Evolutionary conservation across 257 asterid species (phyloP).

Genomic region (Mitragyna speciosa): DNA sequence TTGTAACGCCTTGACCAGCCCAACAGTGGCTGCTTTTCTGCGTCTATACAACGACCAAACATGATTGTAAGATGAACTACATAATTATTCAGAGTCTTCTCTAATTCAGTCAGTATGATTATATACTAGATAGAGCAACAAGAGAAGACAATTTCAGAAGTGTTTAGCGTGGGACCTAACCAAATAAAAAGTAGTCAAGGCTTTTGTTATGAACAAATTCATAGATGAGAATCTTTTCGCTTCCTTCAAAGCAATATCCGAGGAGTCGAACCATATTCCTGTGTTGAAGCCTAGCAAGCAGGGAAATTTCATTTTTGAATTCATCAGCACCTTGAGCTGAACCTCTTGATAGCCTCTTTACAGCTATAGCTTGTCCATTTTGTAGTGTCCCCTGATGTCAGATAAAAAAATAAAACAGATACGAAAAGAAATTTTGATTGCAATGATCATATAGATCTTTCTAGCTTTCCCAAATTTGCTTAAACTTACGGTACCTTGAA

Average conservation of each 20-base stretch:
- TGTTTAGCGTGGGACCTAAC: conserved; percentile 4
- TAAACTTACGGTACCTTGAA: no score
- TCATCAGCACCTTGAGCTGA: conserved; percentile 32
- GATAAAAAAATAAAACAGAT: no score
- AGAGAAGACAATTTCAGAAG: no score
- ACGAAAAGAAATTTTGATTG: no score
- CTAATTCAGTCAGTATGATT: no score
- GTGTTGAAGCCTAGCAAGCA: conserved; percentile 35
- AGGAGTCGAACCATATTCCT: conserved; percentile 26
- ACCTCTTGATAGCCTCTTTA: conserved; percentile 24
- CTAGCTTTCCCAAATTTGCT: no score
- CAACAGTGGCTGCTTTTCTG: conserved; percentile 9
- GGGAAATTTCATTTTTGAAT: conserved; percentile 24
- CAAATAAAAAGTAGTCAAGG: conserved; percentile 30
- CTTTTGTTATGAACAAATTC: conserved; percentile 32
- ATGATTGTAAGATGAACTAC: background rate
- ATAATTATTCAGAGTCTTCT: no score
- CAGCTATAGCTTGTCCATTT: conserved; percentile 20
- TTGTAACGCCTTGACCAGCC: conserved; percentile 31
- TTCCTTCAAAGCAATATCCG: conserved; percentile 28
- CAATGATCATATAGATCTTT: no score
- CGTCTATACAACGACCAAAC: conserved; percentile 9
- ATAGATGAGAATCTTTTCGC: conserved; percentile 33
- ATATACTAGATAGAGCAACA: no score
- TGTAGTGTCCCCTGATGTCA: conserved; percentile 21